Evolutionary conservation across 2,329 filamentous ascomycete genomes (phyloP), one percentile per base, ranked within the genome.

Genomic region (Cladobotryum mycophilum): DNA sequence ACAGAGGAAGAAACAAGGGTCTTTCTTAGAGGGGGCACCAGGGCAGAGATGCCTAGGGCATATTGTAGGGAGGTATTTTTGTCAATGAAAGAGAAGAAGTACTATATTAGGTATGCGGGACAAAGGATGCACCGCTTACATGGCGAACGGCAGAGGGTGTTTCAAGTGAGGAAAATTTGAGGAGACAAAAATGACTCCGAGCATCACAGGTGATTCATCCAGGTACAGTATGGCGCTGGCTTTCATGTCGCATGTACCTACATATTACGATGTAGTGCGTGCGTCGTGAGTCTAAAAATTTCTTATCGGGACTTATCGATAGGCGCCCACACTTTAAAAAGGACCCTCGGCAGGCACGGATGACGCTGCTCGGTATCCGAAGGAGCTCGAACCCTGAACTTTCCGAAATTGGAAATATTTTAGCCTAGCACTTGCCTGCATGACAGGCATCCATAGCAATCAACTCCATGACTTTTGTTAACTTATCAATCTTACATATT

Each of bases 271-370:
- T 30, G 25, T 3, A 30, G 25, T 30, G 25, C 25, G 25, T 30
- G 25, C 25, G 25, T 11, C 36, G 45, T 51, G 45, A 51, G 44
- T 37, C 33, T 38, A 30, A 47, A 51, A 51, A 51, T 44, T 44
- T 47, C 49, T 43, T 51, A 51, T 47, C 45, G 44, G 12, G 5
- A 20, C 45, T 47, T 51, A 51, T 51, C 49, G 49, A 51, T 51
- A 51, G 49, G 49, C 15, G 18, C 25, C 25, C 30, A 41, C 49
- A 40, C n/a, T 30, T 40, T 14, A 12, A 38, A 38, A n/a, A 33
- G 11, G 17, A 25, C 18, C 33, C 30, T 43, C 43, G 33, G 18
- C 34, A 40, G 25, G 25, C 9, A 30, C 25, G 25, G 25, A 8
- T 30, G 25, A 30, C 25, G 6, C 25, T 30, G 25, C 25, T 30